Percentiles rank a stretch among this genome's conserved stretches.
Conservation (phyloP, 2,329 filamentous ascomycete genomes). For the Ceratocystis eucalypticola region DNA sequence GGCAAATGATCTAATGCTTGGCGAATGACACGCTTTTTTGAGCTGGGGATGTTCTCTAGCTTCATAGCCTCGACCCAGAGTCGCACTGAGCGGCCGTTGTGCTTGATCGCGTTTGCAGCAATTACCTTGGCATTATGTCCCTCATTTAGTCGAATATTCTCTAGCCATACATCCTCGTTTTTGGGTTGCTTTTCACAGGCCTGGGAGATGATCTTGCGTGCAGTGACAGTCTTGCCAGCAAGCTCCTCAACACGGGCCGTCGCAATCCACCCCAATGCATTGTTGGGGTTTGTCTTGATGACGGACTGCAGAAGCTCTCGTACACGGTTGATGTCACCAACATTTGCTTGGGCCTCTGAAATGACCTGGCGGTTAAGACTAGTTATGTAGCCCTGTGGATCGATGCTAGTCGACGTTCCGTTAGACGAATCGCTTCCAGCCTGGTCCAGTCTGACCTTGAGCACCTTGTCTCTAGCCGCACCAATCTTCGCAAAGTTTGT, state of each 20-base stretch:
- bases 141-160: slow-evolving; percentile 88
- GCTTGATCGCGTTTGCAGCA: slow-evolving; percentile 80
- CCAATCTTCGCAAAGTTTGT: slow-evolving; percentile 98
- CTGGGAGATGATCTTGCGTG: slow-evolving; percentile 72
- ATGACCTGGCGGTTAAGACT: slow-evolving; percentile 72
- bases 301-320: slow-evolving; percentile 88
- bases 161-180: slow-evolving; percentile 89
- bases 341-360: slow-evolving; percentile 65
- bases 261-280: slow-evolving; percentile 91
- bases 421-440: slow-evolving; percentile 51
- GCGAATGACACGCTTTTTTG: slow-evolving; percentile 84
- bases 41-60: slow-evolving; percentile 65
- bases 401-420: slow-evolving; percentile 80
- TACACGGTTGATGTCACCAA: slow-evolving; percentile 91
- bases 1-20: slow-evolving; percentile 87
- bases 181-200: slow-evolving; percentile 87
- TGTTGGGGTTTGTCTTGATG: slow-evolving; percentile 90
- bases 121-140: slow-evolving; percentile 91
- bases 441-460: slow-evolving; percentile 81
- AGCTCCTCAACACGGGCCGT: slow-evolving; percentile 84
- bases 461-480: slow-evolving; percentile 85
- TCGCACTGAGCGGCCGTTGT: slow-evolving; percentile 74
- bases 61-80: slow-evolving; percentile 95
- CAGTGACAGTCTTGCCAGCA: slow-evolving; percentile 80
- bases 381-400: slow-evolving; percentile 91